Conservation (phyloP, 2,329 filamentous ascomycete genomes). For the Oidium heveae region DNA sequence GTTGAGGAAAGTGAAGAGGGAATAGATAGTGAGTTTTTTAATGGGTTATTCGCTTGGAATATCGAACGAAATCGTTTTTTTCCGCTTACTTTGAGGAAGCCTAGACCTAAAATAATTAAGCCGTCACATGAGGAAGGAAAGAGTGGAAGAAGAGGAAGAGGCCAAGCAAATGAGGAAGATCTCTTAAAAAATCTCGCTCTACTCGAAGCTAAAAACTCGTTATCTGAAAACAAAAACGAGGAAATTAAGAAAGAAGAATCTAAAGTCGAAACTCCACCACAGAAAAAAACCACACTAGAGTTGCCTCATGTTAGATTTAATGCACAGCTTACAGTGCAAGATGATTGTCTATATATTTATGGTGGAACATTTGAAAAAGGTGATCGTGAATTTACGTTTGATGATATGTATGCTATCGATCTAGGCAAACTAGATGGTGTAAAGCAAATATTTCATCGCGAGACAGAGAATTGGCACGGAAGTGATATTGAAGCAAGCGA, state of each 20-base stretch:
- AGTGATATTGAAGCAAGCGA: constrained; percentile 37
- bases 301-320: constrained; percentile 84
- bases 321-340: constrained; percentile 68
- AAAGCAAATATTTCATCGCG: constrained; percentile 67
- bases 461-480: constrained; percentile 65
- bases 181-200: constrained; percentile 66
- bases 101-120: constrained; percentile 40
- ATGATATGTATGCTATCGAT: constrained; percentile 81
- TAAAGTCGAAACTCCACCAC: constrained; percentile 29
- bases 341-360: constrained; percentile 80
- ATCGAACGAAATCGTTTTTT: constrained; percentile 91
- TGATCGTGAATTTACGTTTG: constrained; percentile 84
- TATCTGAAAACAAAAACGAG: constrained; percentile 27
- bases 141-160: constrained; percentile 40
- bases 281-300: constrained; percentile 46
- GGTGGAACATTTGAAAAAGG: constrained; percentile 90
- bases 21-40: constrained; percentile 95
- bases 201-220: constrained; percentile 38
- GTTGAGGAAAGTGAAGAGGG: constrained; percentile 79
- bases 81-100: constrained; percentile 50
- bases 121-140: constrained; percentile 26
- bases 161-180: constrained; percentile 79
- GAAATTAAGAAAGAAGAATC: constrained; percentile 23
- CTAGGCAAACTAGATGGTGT: constrained; percentile 88
- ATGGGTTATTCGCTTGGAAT: constrained; percentile 77